phyloP scores from a whole-genome alignment of 129 eudicot genomes.

The Glebionis coronaria region DNA sequence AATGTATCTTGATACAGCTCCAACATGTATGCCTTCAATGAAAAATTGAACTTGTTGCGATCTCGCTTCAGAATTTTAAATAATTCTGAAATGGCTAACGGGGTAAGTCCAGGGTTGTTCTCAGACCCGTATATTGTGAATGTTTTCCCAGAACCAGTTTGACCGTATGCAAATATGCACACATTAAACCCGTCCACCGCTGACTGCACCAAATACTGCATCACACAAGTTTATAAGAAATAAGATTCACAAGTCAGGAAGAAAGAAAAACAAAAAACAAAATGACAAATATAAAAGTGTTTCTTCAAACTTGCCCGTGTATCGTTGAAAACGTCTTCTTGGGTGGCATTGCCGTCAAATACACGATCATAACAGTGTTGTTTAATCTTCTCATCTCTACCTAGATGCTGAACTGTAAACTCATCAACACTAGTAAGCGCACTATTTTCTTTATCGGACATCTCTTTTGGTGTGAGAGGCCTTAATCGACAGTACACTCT shows the following conservation, averaged over 20 bases:
- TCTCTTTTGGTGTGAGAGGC: slow-evolving; percentile 81
- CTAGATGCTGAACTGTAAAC: slow-evolving; percentile 84
- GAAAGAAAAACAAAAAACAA: not conserved
- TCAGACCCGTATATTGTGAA: slow-evolving; percentile 93
- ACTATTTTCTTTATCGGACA: slow-evolving; percentile 50
- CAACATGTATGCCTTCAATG: slow-evolving; percentile 93
- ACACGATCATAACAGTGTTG: slow-evolving; percentile 91
- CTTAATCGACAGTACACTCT: slow-evolving; percentile 91
- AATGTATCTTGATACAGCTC: slow-evolving; percentile 93
- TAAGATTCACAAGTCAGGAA: not conserved
- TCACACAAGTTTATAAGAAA: slow-evolving; percentile 9
- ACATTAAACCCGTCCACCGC: slow-evolving; percentile 97
- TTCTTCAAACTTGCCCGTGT: slow-evolving; percentile 56
- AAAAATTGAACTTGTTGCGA: slow-evolving; percentile 63
- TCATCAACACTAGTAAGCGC: slow-evolving; percentile 68
- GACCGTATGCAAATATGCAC: slow-evolving; percentile 99
- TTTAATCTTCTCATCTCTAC: slow-evolving; percentile 84
- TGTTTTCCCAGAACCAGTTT: slow-evolving; percentile 98
- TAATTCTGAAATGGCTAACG: slow-evolving; percentile 87
- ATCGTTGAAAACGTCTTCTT: slow-evolving; percentile 88
- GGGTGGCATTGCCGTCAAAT: slow-evolving; percentile 79
- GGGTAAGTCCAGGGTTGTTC: slow-evolving; percentile 93
- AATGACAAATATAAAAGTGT: not conserved
- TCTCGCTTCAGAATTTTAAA: slow-evolving; percentile 77
- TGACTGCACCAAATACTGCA: slow-evolving; percentile 98